These are phyloP conservation scores for Vigna mungo DNA, from an alignment of 306 rosid genomes.

Conservation along the genomic window DNA sequence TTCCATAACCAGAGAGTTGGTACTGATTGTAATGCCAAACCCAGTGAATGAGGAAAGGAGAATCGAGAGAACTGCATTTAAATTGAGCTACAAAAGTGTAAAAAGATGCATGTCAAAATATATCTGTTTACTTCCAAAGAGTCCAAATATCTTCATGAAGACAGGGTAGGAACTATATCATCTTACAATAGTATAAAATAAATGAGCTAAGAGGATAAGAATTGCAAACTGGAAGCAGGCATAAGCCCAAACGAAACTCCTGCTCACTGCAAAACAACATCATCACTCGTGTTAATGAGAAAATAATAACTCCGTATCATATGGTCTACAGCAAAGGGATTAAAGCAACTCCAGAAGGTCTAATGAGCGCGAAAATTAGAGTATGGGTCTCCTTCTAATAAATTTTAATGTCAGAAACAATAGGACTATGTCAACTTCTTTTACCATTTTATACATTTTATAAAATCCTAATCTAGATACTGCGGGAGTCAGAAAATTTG, in stretches of 20 bases:
- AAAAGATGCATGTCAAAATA: conserved; percentile 37
- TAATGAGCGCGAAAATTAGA: conserved; percentile 14
- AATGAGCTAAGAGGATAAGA: conserved; percentile 75
- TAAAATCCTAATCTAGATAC: neutral
- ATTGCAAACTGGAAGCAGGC: conserved; percentile 89
- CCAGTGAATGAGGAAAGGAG: conserved; percentile 78
- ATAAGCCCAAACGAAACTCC: conserved; percentile 83
- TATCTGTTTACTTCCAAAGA: neutral
- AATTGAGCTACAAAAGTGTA: conserved; percentile 58
- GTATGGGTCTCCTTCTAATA: neutral
- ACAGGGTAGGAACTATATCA: conserved; percentile 32
- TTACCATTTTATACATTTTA: neutral
- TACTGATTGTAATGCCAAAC: conserved; percentile 71
- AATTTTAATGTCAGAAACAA: neutral
- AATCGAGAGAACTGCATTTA: conserved; percentile 68
- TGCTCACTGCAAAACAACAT: conserved; percentile 63
- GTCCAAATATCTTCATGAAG: conserved; percentile 14
- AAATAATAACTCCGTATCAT: conserved; percentile 9
- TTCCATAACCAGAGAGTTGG: conserved; percentile 63
- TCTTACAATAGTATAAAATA: conserved; percentile 80
- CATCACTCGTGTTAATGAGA: conserved; percentile 16
- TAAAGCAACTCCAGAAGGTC: neutral
- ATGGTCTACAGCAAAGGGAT: conserved; percentile 18
- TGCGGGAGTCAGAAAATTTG: neutral
- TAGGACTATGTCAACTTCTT: neutral